Evolutionary conservation across 2,329 filamentous ascomycete genomes (phyloP).

Genomic region (Pseudogymnoascus pannorum): DNA sequence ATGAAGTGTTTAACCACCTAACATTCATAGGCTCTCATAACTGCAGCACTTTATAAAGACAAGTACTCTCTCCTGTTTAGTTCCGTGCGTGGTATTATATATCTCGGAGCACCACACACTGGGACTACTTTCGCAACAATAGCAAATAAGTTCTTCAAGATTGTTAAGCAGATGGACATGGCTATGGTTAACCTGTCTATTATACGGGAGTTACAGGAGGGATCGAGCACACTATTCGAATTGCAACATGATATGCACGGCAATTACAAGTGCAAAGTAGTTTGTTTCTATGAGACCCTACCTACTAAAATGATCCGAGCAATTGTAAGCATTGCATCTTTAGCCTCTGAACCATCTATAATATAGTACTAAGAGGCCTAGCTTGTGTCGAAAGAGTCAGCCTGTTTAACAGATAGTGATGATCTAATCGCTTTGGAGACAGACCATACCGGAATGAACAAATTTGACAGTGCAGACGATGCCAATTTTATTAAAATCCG

Average conservation of each 20-base stretch:
- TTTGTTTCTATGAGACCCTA: neutral
- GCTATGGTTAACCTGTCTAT: neutral
- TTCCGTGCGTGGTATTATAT: neutral
- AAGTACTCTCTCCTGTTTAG: neutral
- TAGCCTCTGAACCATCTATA: neutral
- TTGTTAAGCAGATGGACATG: neutral
- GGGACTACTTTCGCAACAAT: neutral
- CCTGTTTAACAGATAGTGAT: neutral
- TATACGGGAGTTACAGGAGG: neutral
- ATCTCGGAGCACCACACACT: neutral
- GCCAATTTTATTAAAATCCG: neutral
- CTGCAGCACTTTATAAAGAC: too few relatives aligned
- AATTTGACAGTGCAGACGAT: neutral
- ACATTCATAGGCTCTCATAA: neutral
- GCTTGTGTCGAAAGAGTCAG: neutral
- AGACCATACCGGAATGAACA: neutral
- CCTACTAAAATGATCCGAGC: neutral
- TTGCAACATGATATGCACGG: neutral
- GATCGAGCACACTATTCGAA: neutral
- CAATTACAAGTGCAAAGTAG: neutral
- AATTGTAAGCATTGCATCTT: neutral
- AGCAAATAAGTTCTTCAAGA: neutral
- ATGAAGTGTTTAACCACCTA: neutral
- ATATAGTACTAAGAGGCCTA: neutral
- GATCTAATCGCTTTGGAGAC: neutral